Conservation (phyloP, 257 asterid species). For the Jasminum sambac region DNA sequence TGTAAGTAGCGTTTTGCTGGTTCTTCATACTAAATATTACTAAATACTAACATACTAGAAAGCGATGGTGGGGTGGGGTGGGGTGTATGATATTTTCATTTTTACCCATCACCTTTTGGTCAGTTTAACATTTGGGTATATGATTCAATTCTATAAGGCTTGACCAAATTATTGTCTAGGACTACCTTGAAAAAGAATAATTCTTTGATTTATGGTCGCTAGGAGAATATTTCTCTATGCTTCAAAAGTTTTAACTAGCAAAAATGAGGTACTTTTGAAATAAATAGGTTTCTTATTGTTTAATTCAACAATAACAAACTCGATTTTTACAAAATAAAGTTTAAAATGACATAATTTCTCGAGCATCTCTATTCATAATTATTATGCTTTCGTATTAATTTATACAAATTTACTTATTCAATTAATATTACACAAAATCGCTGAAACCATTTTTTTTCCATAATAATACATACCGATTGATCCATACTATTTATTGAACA, state of each 20-base stretch:
- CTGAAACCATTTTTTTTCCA: too few relatives aligned
- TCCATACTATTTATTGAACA: too few relatives aligned
- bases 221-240: not conserved
- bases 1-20: not conserved
- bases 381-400: not conserved
- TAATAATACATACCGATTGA: too few relatives aligned
- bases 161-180: not conserved
- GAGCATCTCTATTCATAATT: not conserved
- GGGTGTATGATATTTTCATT: not conserved
- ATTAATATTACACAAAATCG: too few relatives aligned
- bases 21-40: not conserved
- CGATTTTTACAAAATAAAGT: too few relatives aligned
- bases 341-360: too few relatives aligned
- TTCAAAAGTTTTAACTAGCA: not conserved
- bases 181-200: not conserved
- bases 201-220: not conserved
- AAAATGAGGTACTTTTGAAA: too few relatives aligned
- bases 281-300: too few relatives aligned
- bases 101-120: not conserved
- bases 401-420: too few relatives aligned
- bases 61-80: too few relatives aligned
- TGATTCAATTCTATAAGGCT: not conserved
- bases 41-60: slow-evolving; percentile 9
- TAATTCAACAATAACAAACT: too few relatives aligned
- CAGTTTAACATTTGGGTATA: not conserved